phyloP scores from a whole-genome alignment of 495 filamentous ascomycete species.

The Tuber umbilicatum region DNA sequence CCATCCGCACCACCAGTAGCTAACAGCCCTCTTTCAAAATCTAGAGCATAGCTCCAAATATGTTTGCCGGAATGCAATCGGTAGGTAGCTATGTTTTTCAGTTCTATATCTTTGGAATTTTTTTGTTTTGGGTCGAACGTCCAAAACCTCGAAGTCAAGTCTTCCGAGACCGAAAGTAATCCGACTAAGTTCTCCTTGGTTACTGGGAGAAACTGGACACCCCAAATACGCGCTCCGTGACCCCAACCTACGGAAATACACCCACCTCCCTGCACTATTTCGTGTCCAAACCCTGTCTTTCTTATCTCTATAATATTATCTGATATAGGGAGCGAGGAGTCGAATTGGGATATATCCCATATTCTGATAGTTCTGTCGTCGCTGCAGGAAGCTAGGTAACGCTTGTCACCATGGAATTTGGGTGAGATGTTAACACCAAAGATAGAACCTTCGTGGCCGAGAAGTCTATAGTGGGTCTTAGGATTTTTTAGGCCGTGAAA shows the following conservation, averaged over 20 bases:
- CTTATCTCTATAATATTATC: conserved; percentile 44
- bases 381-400: conserved; percentile 81
- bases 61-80: conserved; percentile 76
- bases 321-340: conserved; percentile 20
- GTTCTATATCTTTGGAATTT: conserved; percentile 18
- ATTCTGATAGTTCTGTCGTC: conserved; percentile 87
- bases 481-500: background rate
- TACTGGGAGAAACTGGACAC: conserved; percentile 57
- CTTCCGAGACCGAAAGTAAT: conserved; percentile 72
- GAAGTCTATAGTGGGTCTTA: conserved; percentile 64
- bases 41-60: conserved; percentile 69
- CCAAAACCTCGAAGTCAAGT: conserved; percentile 68
- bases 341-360: conserved; percentile 68
- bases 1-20: conserved; percentile 89
- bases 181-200: conserved; percentile 36
- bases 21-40: conserved; percentile 45
- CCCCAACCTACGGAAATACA: conserved; percentile 67
- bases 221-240: conserved; percentile 86
- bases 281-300: conserved; percentile 38
- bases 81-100: conserved; percentile 52
- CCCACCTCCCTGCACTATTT: conserved; percentile 3
- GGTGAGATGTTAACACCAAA: conserved; percentile 79
- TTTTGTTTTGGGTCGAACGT: conserved; percentile 44
- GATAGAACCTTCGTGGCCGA: conserved; percentile 87
- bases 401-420: conserved; percentile 46